Evolutionary conservation across 2,329 filamentous ascomycete genomes (phyloP), one percentile per base, ranked within the genome.

Genomic region (Aspergillus sp.): DNA sequence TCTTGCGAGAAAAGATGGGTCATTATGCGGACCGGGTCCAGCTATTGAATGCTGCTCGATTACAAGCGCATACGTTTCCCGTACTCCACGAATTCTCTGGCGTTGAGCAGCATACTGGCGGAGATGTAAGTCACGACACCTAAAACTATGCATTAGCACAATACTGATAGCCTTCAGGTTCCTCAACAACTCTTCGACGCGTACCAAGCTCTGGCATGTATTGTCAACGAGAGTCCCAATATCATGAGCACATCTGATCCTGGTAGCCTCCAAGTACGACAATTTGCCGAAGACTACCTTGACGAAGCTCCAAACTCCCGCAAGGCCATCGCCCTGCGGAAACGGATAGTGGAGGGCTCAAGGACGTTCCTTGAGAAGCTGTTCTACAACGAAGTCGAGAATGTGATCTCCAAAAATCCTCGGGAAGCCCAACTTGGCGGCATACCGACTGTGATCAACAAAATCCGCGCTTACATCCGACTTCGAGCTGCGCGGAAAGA

Each of bases 381-480:
- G 53, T 96, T 94, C 66, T 82, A 86, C 62, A 74, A 76, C 42
- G 82, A 91, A 55, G 77, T 97, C 34, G 87, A 95, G 62, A 77
- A 74, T 7, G 74, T 86, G 36, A 85, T 98, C 50, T 77, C 80
- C 35, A 94, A 86, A 66, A 88, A 93, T 62, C 89, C 90, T 2
- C 81, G 85, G 46, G 90, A 96, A 62, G 91, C 93, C 29, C 87
- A 87, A 61, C 78, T 95, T 38, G 93, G 93, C 49, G 93, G 93
- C 53, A 80, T 89, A 36, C 93, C 93, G 1, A 88, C 90, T 46
- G 80, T 88, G 26, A 78, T 90, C 54, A 94, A 87, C 73, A 94
- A 94, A 70, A 85, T 96, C 61, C 88, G 88, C 61, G 93, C 88
- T 5, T 98, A 91, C 62, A 88, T 98, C 56, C 82, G 90, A 42